These are phyloP conservation scores for Torulaspora franciscae DNA, from an alignment of 805 yeast genomes.

Conservation along the genomic window DNA sequence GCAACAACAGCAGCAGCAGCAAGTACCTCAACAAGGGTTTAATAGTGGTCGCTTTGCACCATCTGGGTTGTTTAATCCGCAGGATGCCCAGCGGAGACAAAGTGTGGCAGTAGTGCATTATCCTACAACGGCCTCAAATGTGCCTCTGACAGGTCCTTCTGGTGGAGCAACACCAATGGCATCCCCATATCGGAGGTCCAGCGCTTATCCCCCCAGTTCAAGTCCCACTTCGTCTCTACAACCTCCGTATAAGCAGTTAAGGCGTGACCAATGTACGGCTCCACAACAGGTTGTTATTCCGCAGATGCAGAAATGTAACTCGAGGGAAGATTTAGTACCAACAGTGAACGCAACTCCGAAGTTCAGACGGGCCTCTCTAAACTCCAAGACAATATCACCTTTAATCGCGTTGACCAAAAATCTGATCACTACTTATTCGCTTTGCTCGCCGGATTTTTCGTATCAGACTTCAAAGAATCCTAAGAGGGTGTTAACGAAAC, in stretches of 20 bases:
- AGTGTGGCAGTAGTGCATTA: slow-evolving; percentile 16
- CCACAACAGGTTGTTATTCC: slow-evolving; percentile 44
- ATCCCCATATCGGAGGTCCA: slow-evolving; percentile 27
- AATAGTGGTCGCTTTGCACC: slow-evolving; percentile 22
- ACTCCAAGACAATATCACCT: slow-evolving; percentile 68
- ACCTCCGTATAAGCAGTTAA: slow-evolving; percentile 31
- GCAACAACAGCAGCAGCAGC: slow-evolving; percentile 11
- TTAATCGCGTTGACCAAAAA: slow-evolving; percentile 72
- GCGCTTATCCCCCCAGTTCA: slow-evolving; percentile 28
- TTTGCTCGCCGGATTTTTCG: slow-evolving; percentile 80
- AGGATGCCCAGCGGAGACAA: slow-evolving; percentile 16
- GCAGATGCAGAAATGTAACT: slow-evolving; percentile 40
- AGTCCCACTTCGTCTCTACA: slow-evolving; percentile 29
- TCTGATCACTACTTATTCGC: slow-evolving; percentile 70
- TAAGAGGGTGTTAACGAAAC: slow-evolving; percentile 85
- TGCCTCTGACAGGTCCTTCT: slow-evolving; percentile 6
- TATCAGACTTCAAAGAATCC: slow-evolving; percentile 86
- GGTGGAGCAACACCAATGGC: slow-evolving; percentile 17
- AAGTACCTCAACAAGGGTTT: slow-evolving; percentile 13
- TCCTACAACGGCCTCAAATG: slow-evolving; percentile 8
- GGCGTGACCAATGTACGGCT: slow-evolving; percentile 26
- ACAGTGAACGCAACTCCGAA: slow-evolving; percentile 56
- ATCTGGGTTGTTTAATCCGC: slow-evolving; percentile 11
- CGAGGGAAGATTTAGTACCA: slow-evolving; percentile 56
- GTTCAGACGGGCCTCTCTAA: slow-evolving; percentile 63